Conservation (phyloP, 345 rosid genomes). For the Rhodamnia rubescens region DNA sequence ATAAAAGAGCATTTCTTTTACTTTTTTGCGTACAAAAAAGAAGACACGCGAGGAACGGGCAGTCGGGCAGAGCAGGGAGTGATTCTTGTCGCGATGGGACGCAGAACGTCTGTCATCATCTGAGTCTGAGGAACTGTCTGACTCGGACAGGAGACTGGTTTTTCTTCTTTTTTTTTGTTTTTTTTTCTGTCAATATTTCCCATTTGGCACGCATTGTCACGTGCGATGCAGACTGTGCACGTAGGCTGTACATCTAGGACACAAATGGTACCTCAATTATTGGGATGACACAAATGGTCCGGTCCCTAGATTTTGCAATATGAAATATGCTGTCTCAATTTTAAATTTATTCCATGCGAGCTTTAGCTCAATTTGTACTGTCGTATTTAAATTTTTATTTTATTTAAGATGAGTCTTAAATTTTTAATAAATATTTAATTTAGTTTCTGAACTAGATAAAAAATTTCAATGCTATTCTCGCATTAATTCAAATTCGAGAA, state of each 20-base stretch:
- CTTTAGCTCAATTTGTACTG: no score
- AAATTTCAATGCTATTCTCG: no score
- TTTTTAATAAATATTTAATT: no score
- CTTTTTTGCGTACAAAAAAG: neutral
- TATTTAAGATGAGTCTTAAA: no score
- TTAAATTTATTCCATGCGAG: no score
- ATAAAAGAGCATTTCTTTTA: neutral
- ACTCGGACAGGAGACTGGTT: neutral
- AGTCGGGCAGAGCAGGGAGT: accelerated
- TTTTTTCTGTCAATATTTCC: neutral
- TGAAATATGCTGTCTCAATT: no score
- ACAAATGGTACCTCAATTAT: no score
- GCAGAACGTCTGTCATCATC: neutral
- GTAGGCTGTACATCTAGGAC: neutral
- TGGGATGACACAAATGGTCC: no score
- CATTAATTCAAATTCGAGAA: no score
- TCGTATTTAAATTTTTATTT: no score
- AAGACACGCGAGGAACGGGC: neutral
- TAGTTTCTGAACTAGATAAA: no score
- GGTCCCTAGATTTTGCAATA: no score
- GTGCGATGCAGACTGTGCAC: neutral
- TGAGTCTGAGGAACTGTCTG: neutral
- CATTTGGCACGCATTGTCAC: neutral
- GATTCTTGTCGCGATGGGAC: neutral
- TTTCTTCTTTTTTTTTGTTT: neutral